Percentiles rank a stretch among this genome's conserved stretches.
Evolutionary conservation across 306 rosid species (phyloP).

Genomic region (Vicia faba): DNA sequence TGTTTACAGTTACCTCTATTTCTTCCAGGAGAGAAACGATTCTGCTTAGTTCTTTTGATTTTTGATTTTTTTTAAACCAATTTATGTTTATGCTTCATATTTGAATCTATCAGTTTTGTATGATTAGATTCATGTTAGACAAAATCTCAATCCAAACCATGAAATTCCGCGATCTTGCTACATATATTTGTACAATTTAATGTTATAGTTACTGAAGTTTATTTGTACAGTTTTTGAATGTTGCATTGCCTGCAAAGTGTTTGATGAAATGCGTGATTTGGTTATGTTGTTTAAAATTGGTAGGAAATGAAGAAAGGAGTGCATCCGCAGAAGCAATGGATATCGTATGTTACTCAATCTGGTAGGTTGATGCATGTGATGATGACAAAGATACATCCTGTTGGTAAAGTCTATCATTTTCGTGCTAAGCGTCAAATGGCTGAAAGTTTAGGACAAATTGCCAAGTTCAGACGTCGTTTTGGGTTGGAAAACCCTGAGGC

Average conservation of each 20-base stretch:
- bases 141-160: too few relatives aligned
- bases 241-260: constrained; percentile 33
- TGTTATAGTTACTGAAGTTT: too few relatives aligned
- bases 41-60: too few relatives aligned
- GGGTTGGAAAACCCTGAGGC: constrained; percentile 46
- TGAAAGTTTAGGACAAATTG: constrained; percentile 79
- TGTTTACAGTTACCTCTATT: too few relatives aligned
- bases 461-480: constrained; percentile 84
- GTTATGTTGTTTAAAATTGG: constrained; percentile 21
- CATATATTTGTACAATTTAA: too few relatives aligned
- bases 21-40: too few relatives aligned
- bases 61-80: too few relatives aligned
- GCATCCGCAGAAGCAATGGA: constrained; percentile 98
- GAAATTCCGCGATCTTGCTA: too few relatives aligned
- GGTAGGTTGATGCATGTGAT: constrained; percentile 85
- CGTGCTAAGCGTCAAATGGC: constrained; percentile 89
- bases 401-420: constrained; percentile 86
- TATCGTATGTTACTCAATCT: constrained; percentile 82
- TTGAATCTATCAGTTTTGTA: too few relatives aligned
- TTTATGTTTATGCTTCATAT: too few relatives aligned
- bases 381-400: constrained; percentile 91
- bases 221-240: not conserved
- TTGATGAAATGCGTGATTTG: constrained; percentile 43
- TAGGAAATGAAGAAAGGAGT: constrained; percentile 81
- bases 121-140: too few relatives aligned